phyloP scores from a whole-genome alignment of 2,329 filamentous ascomycete genomes.

The Xylariaceae sp. region DNA sequence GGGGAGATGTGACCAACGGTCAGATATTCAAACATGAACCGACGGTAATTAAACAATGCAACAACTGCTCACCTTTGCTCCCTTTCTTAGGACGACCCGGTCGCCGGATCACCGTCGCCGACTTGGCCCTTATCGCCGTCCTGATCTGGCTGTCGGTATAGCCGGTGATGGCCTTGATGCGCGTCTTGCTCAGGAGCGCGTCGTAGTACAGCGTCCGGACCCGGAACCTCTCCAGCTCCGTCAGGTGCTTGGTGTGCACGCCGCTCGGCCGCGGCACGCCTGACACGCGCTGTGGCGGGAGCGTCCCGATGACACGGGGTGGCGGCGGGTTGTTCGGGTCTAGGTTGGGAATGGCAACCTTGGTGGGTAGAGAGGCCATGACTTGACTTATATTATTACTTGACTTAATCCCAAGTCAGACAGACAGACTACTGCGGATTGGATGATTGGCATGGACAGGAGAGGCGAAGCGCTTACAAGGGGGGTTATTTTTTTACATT shows the following conservation, averaged over 20 bases:
- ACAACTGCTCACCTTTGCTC: constrained; percentile 21
- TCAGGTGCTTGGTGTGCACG: constrained; percentile 27
- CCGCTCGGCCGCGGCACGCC: constrained; percentile 19
- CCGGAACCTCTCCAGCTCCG: constrained; percentile 25
- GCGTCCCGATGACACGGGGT: constrained; percentile 10
- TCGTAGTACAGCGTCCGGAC: constrained; percentile 28
- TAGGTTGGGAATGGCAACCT: constrained; percentile 1
- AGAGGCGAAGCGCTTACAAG: not conserved
- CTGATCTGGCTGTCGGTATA: constrained; percentile 27
- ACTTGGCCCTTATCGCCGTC: constrained; percentile 23
- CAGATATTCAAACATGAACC: not conserved
- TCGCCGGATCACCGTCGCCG: constrained; percentile 19
- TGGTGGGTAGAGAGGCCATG: constrained; percentile 1
- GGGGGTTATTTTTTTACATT: too few species aligned
- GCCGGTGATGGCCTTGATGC: constrained; percentile 26
- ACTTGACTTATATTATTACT: too few species aligned
- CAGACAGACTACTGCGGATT: too few species aligned
- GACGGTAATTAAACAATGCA: constrained; percentile 1
- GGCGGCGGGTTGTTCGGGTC: constrained; percentile 7
- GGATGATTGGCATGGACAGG: not conserved
- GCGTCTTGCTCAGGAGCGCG: constrained; percentile 21
- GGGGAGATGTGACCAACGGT: too few species aligned
- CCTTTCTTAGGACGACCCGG: constrained; percentile 23
- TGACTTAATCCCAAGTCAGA: not conserved
- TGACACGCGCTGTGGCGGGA: not conserved